Evolutionary conservation across 345 rosid genomes (phyloP).

Genomic region (Rhodomyrtus tomentosa): DNA sequence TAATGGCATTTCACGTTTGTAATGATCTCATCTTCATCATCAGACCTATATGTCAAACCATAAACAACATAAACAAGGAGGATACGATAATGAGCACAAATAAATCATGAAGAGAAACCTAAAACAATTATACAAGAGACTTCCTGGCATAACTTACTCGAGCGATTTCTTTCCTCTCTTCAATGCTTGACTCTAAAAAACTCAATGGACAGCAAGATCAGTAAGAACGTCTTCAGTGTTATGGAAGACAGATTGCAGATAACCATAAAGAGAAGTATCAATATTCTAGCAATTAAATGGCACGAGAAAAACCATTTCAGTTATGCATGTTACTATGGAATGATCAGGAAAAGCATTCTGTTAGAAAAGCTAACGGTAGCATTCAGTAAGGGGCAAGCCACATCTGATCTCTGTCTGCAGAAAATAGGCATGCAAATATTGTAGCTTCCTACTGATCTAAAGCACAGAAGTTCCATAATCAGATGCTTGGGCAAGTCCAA

Average conservation of each 20-base stretch:
- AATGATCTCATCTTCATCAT: conserved; percentile 67
- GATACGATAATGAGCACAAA: not conserved
- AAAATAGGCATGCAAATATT: not conserved
- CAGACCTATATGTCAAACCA: conserved; percentile 15
- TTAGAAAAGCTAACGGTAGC: not conserved
- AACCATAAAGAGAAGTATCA: not conserved
- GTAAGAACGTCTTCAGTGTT: conserved; percentile 1
- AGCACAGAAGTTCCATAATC: not conserved
- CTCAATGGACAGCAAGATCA: conserved; percentile 8
- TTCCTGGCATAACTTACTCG: conserved; percentile 30
- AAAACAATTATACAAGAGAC: not conserved
- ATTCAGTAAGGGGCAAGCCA: not conserved
- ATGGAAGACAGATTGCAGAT: not conserved
- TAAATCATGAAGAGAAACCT: not conserved
- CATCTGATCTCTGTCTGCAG: not conserved
- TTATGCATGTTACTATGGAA: not conserved
- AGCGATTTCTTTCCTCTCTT: conserved; percentile 3
- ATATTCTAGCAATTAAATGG: not conserved
- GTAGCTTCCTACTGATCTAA: not conserved
- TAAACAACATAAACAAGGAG: not conserved
- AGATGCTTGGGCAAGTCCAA: not conserved
- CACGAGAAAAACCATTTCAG: not conserved
- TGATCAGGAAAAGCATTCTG: not conserved
- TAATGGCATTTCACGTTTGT: conserved; percentile 86
- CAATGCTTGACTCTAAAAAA: conserved; percentile 44